phyloP scores from a whole-genome alignment of 2,329 filamentous ascomycete genomes.

The Alternaria sp. region DNA sequence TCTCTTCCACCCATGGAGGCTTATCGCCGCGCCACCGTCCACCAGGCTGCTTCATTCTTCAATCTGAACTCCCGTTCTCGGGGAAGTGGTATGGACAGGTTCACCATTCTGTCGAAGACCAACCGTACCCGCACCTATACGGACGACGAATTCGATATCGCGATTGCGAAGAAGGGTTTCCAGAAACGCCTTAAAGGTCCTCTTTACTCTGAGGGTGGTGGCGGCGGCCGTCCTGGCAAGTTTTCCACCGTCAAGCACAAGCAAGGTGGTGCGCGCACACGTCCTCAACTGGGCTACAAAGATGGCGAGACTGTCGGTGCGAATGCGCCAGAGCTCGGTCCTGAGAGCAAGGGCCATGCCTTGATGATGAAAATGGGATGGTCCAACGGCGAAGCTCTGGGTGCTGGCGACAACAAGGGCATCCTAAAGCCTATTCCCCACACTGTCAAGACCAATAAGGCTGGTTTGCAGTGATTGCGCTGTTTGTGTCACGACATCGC shows the following conservation, averaged over 20 bases:
- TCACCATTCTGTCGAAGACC: constrained; percentile 79
- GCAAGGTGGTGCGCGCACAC: constrained; percentile 18
- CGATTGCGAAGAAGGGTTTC: constrained; percentile 57
- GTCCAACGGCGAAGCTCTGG: constrained; percentile 84
- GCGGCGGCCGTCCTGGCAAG: constrained; percentile 14
- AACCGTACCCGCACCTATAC: constrained; percentile 67
- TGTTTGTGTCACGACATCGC: background rate
- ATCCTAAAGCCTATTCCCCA: constrained; percentile 86
- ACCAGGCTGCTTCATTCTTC: constrained; percentile 77
- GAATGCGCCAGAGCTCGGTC: constrained; percentile 80
- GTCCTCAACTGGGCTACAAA: constrained; percentile 59
- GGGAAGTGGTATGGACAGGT: constrained; percentile 74
- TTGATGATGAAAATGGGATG: constrained; percentile 99
- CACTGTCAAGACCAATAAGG: constrained; percentile 83
- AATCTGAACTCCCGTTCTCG: constrained; percentile 84
- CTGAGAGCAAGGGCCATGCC: constrained; percentile 80
- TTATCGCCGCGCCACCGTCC: constrained; percentile 75
- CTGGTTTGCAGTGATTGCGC: constrained; percentile 64
- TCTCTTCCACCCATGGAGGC: constrained; percentile 85
- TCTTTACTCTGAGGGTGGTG: constrained; percentile 15
- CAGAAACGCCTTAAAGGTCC: constrained; percentile 47
- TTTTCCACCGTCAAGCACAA: constrained; percentile 14
- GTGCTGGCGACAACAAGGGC: constrained; percentile 82
- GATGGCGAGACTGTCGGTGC: constrained; percentile 91
- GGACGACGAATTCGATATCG: constrained; percentile 58